Evolutionary conservation across 2,329 filamentous ascomycete genomes (phyloP).

Genomic region (Stachybotrys echinatus): DNA sequence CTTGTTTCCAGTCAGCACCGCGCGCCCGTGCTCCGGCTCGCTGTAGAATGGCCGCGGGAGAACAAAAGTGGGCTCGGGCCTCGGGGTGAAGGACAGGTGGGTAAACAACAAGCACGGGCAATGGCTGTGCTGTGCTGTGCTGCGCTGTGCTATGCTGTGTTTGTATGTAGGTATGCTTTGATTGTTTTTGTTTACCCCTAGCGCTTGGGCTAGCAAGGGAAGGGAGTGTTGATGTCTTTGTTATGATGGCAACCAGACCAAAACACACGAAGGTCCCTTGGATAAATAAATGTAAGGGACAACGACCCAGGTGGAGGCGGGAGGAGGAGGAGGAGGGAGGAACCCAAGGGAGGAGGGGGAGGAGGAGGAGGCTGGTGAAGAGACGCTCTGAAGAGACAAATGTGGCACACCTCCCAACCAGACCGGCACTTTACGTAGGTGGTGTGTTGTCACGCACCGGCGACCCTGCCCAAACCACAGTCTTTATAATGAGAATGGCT

Average conservation of each 20-base stretch:
- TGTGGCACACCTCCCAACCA: background rate
- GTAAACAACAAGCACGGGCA: background rate
- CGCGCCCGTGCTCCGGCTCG: background rate
- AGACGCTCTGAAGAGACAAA: background rate
- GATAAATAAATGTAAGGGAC: background rate
- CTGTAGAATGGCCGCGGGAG: background rate
- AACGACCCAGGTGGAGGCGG: background rate
- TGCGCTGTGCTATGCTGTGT: too few species aligned
- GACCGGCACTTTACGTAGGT: too few species aligned
- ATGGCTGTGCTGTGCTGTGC: too few species aligned
- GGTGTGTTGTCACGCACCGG: too few species aligned
- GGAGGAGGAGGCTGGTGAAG: background rate
- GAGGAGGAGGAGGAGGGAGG: background rate
- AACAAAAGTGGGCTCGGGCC: background rate
- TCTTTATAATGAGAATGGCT: too few species aligned
- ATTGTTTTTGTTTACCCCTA: too few species aligned
- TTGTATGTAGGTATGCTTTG: too few species aligned
- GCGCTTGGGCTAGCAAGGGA: background rate
- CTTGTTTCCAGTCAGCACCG: background rate
- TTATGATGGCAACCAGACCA: background rate
- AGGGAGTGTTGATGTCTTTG: background rate
- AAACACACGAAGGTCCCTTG: background rate
- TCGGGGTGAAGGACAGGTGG: background rate
- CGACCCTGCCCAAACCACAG: background rate
- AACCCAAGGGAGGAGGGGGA: background rate